These are phyloP conservation scores for Arabidopsis hybrid DNA, from an alignment of 441 rosid species.

Conservation along the genomic window DNA sequence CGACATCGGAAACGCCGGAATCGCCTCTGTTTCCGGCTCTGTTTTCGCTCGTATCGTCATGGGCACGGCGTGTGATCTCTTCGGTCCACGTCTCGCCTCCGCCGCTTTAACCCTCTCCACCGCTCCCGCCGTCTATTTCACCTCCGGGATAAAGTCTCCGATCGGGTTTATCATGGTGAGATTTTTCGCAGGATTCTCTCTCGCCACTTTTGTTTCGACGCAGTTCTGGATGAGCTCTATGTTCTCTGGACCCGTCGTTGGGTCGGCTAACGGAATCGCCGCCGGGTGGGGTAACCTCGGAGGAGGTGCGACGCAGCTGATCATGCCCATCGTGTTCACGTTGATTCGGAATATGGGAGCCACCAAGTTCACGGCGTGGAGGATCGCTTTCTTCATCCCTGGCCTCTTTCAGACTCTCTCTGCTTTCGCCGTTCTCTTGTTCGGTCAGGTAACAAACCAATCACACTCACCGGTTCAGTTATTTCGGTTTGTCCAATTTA, in stretches of 20 bases:
- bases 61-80: slow-evolving; percentile 82
- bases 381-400: slow-evolving; percentile 74
- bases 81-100: slow-evolving; percentile 86
- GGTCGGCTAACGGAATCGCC: slow-evolving; percentile 73
- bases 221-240: slow-evolving; percentile 94
- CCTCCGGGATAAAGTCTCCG: slow-evolving; percentile 60
- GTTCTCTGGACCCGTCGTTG: slow-evolving; percentile 65
- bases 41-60: slow-evolving; percentile 78
- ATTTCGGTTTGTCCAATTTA: neutral
- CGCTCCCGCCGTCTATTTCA: slow-evolving; percentile 77
- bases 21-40: slow-evolving; percentile 85
- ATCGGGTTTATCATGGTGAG: slow-evolving; percentile 67
- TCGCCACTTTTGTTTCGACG: slow-evolving; percentile 79
- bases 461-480: slow-evolving; percentile 25
- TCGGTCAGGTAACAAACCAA: slow-evolving; percentile 52
- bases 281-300: slow-evolving; percentile 83
- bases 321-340: slow-evolving; percentile 67
- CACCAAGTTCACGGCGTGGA: slow-evolving; percentile 66
- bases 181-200: slow-evolving; percentile 77
- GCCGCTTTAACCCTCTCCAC: slow-evolving; percentile 73
- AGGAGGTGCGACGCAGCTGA: slow-evolving; percentile 74
- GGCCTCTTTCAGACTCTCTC: slow-evolving; percentile 64
- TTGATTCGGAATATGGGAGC: slow-evolving; percentile 55
- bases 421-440: slow-evolving; percentile 61
- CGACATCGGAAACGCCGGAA: slow-evolving; percentile 83